phyloP scores from a whole-genome alignment of 2,329 filamentous ascomycete genomes.

The Aspergillus quadricinctus region DNA sequence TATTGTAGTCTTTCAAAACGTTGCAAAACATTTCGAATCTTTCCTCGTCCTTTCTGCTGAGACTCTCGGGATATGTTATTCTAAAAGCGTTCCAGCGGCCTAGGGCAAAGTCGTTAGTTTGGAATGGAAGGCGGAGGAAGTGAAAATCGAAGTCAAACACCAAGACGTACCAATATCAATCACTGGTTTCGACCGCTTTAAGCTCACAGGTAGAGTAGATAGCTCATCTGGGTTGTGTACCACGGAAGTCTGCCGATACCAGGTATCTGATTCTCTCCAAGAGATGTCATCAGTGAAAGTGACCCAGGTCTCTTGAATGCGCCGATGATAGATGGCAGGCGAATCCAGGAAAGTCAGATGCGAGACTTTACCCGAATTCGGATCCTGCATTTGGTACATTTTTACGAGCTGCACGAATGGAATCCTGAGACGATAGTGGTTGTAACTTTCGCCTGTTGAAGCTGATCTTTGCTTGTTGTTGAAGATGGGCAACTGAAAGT shows the following conservation, averaged over 20 bases:
- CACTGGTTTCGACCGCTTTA: constrained; percentile 48
- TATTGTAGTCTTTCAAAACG: constrained; percentile 68
- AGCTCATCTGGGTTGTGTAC: constrained; percentile 42
- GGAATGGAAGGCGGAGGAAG: not conserved
- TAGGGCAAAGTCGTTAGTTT: constrained; percentile 18
- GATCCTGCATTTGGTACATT: constrained; percentile 31
- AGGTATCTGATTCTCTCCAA: constrained; percentile 57
- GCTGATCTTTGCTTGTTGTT: constrained; percentile 7
- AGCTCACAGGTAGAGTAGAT: constrained; percentile 35
- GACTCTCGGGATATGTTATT: constrained; percentile 42
- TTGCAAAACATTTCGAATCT: constrained; percentile 45
- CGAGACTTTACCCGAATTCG: constrained; percentile 14
- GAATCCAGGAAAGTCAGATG: constrained; percentile 40
- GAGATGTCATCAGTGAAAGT: constrained; percentile 41
- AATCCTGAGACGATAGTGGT: constrained; percentile 41
- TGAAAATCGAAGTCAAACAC: not conserved
- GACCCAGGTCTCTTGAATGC: constrained; percentile 25
- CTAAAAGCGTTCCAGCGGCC: constrained; percentile 61
- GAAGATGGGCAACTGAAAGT: constrained; percentile 37
- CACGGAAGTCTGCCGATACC: constrained; percentile 63
- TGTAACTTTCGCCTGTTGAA: constrained; percentile 2
- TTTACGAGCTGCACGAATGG: constrained; percentile 42
- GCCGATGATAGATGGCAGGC: constrained; percentile 45
- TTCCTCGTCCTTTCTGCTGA: constrained; percentile 21
- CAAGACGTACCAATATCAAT: constrained; percentile 55